phyloP scores from a whole-genome alignment of 2,329 filamentous ascomycete genomes.

The Tolypocladium guangdongense region DNA sequence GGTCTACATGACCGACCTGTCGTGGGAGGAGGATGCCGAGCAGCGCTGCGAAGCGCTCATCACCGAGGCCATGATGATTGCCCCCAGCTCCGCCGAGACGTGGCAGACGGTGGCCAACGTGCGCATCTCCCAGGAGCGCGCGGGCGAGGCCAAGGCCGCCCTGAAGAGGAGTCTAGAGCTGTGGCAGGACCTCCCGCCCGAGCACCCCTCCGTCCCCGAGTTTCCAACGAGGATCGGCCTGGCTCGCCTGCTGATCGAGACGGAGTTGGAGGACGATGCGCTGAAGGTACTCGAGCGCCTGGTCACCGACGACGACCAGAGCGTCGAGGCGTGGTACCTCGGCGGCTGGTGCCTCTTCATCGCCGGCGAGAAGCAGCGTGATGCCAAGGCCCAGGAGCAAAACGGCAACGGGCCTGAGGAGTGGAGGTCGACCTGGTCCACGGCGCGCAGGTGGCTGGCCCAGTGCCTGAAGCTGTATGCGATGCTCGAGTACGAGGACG shows the following conservation, averaged over 20 bases:
- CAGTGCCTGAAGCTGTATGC: slow-evolving; percentile 73
- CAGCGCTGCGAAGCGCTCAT: slow-evolving; percentile 75
- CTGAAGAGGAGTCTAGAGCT: slow-evolving; percentile 68
- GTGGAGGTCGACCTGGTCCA: slow-evolving; percentile 54
- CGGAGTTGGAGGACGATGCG: slow-evolving; percentile 74
- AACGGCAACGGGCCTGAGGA: slow-evolving; percentile 27
- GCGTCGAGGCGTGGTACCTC: slow-evolving; percentile 93
- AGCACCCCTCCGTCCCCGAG: slow-evolving; percentile 64
- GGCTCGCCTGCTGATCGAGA: slow-evolving; percentile 79
- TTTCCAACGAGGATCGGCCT: slow-evolving; percentile 80
- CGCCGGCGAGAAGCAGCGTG: slow-evolving; percentile 54
- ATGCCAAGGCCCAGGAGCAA: slow-evolving; percentile 23
- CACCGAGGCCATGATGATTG: slow-evolving; percentile 80
- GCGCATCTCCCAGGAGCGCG: slow-evolving; percentile 73
- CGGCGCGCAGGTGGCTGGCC: slow-evolving; percentile 72
- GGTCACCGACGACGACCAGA: slow-evolving; percentile 80
- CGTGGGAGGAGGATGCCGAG: slow-evolving; percentile 87
- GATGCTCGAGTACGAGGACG: slow-evolving; percentile 74
- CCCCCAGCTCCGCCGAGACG: slow-evolving; percentile 74
- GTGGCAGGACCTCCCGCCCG: slow-evolving; percentile 70
- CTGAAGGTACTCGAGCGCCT: slow-evolving; percentile 76
- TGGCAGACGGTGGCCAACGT: slow-evolving; percentile 93
- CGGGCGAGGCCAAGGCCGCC: slow-evolving; percentile 70
- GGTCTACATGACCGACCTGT: slow-evolving; percentile 98
- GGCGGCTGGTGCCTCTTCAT: slow-evolving; percentile 89